phyloP scores from a whole-genome alignment of 2,329 filamentous ascomycete species.

The Cadophora luteo-olivacea region DNA sequence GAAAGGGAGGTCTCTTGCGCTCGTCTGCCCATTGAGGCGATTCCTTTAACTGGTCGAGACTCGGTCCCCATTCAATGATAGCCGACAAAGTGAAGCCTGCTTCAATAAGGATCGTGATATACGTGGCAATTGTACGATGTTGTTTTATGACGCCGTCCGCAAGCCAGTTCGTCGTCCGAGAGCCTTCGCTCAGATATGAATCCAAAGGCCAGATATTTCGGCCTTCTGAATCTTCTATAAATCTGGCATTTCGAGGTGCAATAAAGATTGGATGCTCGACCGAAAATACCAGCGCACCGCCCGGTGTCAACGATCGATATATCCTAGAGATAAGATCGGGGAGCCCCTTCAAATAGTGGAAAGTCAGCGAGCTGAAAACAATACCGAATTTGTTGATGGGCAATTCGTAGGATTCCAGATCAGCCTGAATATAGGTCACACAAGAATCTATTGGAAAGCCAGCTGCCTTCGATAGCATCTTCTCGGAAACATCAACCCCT shows the following conservation, averaged over 20 bases:
- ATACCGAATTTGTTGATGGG: constrained; percentile 76
- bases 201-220: constrained; percentile 51
- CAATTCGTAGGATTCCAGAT: constrained; percentile 46
- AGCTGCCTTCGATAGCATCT: constrained; percentile 51
- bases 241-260: constrained; percentile 46
- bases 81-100: constrained; percentile 31
- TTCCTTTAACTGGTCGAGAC: constrained; percentile 35
- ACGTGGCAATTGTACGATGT: constrained; percentile 49
- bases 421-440: constrained; percentile 45
- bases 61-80: constrained; percentile 34
- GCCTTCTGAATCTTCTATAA: constrained; percentile 44
- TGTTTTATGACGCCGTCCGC: constrained; percentile 53
- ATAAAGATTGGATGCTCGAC: constrained; percentile 56
- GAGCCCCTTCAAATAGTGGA: constrained; percentile 97
- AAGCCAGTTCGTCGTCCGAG: constrained; percentile 49
- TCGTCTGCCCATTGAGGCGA: constrained; percentile 45
- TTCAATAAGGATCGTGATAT: constrained; percentile 31
- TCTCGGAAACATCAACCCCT: constrained; percentile 51
- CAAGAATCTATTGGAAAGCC: constrained; percentile 28
- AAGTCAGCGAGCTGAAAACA: constrained; percentile 85
- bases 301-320: constrained; percentile 83
- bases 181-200: constrained; percentile 51
- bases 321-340: constrained; percentile 81
- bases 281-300: constrained; percentile 78
- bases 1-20: constrained; percentile 46